Evolutionary conservation across 805 yeast species (phyloP).

Genomic region (Barnettozyma populi): DNA sequence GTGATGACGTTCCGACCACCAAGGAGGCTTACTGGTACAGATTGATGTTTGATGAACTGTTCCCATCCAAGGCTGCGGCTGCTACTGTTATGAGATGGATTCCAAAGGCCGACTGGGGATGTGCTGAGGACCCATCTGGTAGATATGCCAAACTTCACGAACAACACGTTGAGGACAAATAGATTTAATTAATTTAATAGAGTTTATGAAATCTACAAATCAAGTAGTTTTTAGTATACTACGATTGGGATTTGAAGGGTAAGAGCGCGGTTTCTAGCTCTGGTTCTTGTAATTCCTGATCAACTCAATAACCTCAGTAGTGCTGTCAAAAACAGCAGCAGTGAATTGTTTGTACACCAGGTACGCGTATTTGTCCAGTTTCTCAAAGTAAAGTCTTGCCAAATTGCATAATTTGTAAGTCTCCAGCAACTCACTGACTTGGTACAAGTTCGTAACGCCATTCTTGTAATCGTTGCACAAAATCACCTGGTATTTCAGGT

Average conservation of each 20-base stretch:
- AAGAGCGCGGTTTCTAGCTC: not conserved
- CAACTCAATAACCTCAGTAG: slow-evolving; percentile 6
- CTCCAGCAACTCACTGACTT: slow-evolving; percentile 21
- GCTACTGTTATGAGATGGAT: slow-evolving; percentile 98
- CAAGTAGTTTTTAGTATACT: not conserved
- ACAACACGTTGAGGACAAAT: slow-evolving; percentile 40
- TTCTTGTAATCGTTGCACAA: slow-evolving; percentile 26
- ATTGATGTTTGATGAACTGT: slow-evolving; percentile 88
- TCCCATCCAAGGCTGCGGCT: slow-evolving; percentile 90
- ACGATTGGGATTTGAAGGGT: not conserved
- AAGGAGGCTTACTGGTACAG: slow-evolving; percentile 99
- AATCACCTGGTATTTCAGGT: slow-evolving; percentile 19
- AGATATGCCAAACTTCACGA: slow-evolving; percentile 92
- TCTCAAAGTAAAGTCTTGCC: not conserved
- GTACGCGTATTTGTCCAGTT: slow-evolving; percentile 6
- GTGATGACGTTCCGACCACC: slow-evolving; percentile 87
- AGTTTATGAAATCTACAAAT: not conserved
- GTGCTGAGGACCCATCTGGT: slow-evolving; percentile 98
- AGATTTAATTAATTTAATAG: not conserved
- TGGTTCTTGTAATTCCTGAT: slow-evolving; percentile 2
- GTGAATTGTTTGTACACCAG: slow-evolving; percentile 19
- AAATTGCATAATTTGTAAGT: slow-evolving; percentile 13
- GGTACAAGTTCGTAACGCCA: slow-evolving; percentile 21
- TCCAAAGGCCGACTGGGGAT: slow-evolving; percentile 99
- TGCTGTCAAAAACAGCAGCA: slow-evolving; percentile 6